A percentile compares a stretch with the other conserved stretches of the same genome.
Conservation (phyloP, 179 eudicot species). For the Dionaea muscipula region DNA sequence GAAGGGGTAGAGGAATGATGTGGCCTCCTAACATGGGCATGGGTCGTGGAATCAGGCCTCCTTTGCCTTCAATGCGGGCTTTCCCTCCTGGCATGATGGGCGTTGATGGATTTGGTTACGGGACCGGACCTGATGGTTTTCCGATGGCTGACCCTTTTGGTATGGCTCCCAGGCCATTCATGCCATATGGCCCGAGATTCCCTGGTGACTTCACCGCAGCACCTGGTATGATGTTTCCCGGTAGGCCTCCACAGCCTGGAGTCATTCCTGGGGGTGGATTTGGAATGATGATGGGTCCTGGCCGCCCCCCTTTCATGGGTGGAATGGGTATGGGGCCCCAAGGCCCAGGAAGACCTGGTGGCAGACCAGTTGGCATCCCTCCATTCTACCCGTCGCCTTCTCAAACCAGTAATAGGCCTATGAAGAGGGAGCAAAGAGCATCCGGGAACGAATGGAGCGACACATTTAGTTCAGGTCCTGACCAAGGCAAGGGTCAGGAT, state of each 20-base stretch:
- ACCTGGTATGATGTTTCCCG: constrained; percentile 75
- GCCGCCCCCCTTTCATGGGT: constrained; percentile 70
- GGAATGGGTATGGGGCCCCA: constrained; percentile 49
- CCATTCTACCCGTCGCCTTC: constrained; percentile 38
- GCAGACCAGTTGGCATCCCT: constrained; percentile 49
- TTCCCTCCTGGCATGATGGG: constrained; percentile 78
- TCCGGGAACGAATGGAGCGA: constrained; percentile 42
- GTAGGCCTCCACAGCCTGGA: constrained; percentile 56
- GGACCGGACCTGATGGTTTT: constrained; percentile 56
- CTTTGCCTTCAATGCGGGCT: constrained; percentile 71
- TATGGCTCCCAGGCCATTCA: constrained; percentile 74
- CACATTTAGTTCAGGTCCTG: constrained; percentile 35
- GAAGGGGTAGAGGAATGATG: constrained; percentile 84
- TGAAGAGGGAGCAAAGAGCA: constrained; percentile 49
- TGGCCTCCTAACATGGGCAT: constrained; percentile 85
- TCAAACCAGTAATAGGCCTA: constrained; percentile 30
- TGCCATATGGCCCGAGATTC: constrained; percentile 77
- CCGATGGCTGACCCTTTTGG: constrained; percentile 68
- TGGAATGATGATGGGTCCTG: constrained; percentile 67
- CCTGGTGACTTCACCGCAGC: constrained; percentile 51
- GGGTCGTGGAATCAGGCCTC: constrained; percentile 59
- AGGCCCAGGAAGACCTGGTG: constrained; percentile 30
- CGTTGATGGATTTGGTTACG: constrained; percentile 51
- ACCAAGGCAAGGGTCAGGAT: constrained; percentile 46
- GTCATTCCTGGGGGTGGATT: constrained; percentile 53